Conservation (phyloP, 1,284 basidiomycete species). For the Laetiporus sulphureus region DNA sequence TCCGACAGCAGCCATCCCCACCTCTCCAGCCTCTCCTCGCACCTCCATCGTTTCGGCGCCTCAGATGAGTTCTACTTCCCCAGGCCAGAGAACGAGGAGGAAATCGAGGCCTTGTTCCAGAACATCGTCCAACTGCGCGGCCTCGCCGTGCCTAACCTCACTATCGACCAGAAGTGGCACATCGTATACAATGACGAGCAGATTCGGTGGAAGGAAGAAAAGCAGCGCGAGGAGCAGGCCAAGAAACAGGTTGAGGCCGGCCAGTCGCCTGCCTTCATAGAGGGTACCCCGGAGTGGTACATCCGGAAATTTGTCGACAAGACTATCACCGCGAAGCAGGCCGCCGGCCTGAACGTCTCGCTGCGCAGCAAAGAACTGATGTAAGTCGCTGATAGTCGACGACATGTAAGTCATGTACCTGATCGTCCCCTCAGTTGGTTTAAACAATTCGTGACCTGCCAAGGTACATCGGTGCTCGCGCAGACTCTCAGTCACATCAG, state of each 20-base stretch:
- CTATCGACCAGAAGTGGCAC: constrained; percentile 88
- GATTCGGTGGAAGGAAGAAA: constrained; percentile 72
- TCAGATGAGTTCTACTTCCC: constrained; percentile 67
- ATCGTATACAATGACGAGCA: constrained; percentile 85
- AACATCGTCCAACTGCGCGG: constrained; percentile 66
- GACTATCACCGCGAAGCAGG: constrained; percentile 79
- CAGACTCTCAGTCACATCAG: constrained; percentile 76
- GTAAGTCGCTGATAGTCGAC: constrained; percentile 36
- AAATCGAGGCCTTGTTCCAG: constrained; percentile 76
- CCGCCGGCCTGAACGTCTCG: constrained; percentile 72
- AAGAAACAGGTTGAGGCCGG: constrained; percentile 54
- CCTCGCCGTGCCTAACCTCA: constrained; percentile 52
- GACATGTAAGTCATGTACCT: background rate
- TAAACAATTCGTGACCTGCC: constrained; percentile 68
- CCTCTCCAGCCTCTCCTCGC: constrained; percentile 46
- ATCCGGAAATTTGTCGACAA: constrained; percentile 86
- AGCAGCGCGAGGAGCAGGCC: constrained; percentile 49
- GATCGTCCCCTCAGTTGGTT: constrained; percentile 59
- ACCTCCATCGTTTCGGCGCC: constrained; percentile 41
- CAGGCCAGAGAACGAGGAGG: constrained; percentile 64
- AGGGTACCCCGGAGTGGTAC: constrained; percentile 82
- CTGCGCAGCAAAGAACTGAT: constrained; percentile 77
- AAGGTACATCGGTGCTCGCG: constrained; percentile 81
- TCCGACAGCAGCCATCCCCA: constrained; percentile 44
- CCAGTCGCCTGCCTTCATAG: constrained; percentile 41